phyloP scores from a whole-genome alignment of 2,329 filamentous ascomycete genomes.

The Cladorrhinum sp. region DNA sequence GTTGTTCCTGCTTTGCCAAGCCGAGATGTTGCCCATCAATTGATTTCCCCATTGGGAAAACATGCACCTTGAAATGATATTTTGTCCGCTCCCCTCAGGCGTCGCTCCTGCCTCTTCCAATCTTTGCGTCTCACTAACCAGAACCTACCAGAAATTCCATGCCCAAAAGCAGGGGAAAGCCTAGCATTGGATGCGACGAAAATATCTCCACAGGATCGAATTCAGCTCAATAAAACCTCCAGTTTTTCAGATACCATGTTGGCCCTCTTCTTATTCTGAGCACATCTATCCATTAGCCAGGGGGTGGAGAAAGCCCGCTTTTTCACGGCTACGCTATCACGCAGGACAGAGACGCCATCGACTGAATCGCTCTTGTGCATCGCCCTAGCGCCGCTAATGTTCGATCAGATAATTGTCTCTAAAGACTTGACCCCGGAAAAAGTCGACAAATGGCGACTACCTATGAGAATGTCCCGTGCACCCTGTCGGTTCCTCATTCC shows the following conservation, averaged over 20 bases:
- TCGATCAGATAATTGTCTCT: constrained; percentile 6
- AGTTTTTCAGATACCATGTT: no score
- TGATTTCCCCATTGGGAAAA: background rate
- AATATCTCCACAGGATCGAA: no score
- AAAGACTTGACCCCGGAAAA: constrained; percentile 1
- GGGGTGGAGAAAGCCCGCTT: background rate
- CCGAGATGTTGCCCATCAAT: background rate
- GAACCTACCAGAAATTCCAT: background rate
- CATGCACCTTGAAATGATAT: background rate
- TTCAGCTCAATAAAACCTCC: no score
- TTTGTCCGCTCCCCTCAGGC: background rate
- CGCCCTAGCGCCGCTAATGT: constrained; percentile 18
- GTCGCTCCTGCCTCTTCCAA: constrained; percentile 9
- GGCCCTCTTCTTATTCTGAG: background rate
- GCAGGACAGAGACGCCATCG: constrained; percentile 6
- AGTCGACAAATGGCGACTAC: background rate
- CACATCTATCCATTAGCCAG: background rate
- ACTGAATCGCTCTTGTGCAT: constrained; percentile 19
- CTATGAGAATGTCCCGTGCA: constrained; percentile 1
- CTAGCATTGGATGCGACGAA: no score
- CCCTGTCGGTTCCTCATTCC: background rate
- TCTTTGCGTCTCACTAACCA: background rate
- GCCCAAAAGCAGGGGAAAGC: background rate
- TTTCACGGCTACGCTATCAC: background rate
- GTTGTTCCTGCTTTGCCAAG: background rate